Conservation (phyloP, 2,329 filamentous ascomycete species). For the Aureobasidium sp. region DNA sequence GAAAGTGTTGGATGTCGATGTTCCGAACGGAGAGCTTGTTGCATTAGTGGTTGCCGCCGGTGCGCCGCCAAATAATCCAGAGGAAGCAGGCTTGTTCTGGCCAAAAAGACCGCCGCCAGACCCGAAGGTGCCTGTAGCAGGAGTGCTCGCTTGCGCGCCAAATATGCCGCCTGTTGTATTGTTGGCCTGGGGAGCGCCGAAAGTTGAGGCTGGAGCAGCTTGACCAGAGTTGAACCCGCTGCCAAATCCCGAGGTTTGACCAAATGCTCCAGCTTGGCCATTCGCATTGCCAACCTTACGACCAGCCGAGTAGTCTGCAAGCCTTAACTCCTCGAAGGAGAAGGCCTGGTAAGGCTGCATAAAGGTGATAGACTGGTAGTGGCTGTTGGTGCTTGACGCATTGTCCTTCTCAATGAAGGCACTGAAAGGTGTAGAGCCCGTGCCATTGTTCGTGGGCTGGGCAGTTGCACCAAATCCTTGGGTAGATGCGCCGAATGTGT, state of each 20-base stretch:
- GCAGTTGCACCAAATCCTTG: conserved; percentile 32
- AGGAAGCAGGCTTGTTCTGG: background rate
- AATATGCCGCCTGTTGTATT: conserved; percentile 24
- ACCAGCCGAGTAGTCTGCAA: conserved; percentile 83
- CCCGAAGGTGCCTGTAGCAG: conserved; percentile 11
- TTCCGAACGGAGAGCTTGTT: conserved; percentile 23
- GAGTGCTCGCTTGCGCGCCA: conserved; percentile 30
- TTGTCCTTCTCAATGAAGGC: conserved; percentile 66
- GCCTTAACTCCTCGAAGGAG: conserved; percentile 60
- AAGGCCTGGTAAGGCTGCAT: conserved; percentile 78
- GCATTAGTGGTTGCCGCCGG: conserved; percentile 17
- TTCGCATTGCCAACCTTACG: conserved; percentile 74
- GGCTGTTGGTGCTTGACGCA: conserved; percentile 48
- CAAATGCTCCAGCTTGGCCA: conserved; percentile 75
- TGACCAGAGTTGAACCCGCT: conserved; percentile 26
- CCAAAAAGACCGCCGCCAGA: conserved; percentile 20
- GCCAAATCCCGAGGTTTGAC: conserved; percentile 51
- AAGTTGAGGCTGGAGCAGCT: conserved; percentile 23
- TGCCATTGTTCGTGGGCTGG: conserved; percentile 51
- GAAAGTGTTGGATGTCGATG: conserved; percentile 15
- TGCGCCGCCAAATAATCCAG: conserved; percentile 20
- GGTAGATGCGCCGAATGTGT: background rate
- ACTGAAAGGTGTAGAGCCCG: conserved; percentile 56
- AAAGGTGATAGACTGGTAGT: conserved; percentile 73
- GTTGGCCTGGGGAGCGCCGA: conserved; percentile 31